A percentile compares a stretch with the other conserved stretches of the same genome.
Evolutionary conservation across 2,329 filamentous ascomycete species (phyloP).

Genomic region (Verticillium albo-atrum): DNA sequence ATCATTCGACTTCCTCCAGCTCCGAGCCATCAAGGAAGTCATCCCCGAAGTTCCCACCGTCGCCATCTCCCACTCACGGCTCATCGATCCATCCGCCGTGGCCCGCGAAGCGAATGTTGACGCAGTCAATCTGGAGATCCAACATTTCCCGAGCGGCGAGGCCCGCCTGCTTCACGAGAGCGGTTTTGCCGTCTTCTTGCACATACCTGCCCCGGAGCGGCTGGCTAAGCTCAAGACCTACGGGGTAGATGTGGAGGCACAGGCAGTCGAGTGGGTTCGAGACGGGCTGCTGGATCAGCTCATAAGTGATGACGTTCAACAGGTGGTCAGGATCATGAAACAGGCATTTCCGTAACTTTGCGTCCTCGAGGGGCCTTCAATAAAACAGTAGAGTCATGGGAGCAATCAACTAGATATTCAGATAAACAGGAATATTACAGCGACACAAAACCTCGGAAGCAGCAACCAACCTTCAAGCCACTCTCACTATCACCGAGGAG

Average conservation of each 20-base stretch:
- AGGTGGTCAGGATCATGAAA: constrained; percentile 4
- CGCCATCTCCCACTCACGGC: constrained; percentile 4
- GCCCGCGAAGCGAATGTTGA: constrained; percentile 5
- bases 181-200: constrained; percentile 6
- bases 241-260: constrained; percentile 6
- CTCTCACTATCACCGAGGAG: too few relatives aligned
- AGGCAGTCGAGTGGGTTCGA: constrained; percentile 5
- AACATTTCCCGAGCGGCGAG: constrained; percentile 7
- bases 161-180: constrained; percentile 2
- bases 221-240: constrained; percentile 4
- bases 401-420: too few relatives aligned
- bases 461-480: too few relatives aligned
- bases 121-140: constrained; percentile 6
- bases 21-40: constrained; percentile 5
- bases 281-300: constrained; percentile 6
- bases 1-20: constrained; percentile 8
- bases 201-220: not conserved
- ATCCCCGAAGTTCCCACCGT: constrained; percentile 3
- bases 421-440: too few relatives aligned
- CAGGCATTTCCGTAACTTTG: not conserved
- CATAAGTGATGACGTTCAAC: constrained; percentile 6
- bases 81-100: constrained; percentile 5
- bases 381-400: too few relatives aligned
- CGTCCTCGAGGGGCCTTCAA: too few relatives aligned
- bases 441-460: too few relatives aligned